A percentile compares a stretch with the other conserved stretches of the same genome.
Conservation (phyloP, 306 rosid genomes). For the Hippophae gyantsensis region DNA sequence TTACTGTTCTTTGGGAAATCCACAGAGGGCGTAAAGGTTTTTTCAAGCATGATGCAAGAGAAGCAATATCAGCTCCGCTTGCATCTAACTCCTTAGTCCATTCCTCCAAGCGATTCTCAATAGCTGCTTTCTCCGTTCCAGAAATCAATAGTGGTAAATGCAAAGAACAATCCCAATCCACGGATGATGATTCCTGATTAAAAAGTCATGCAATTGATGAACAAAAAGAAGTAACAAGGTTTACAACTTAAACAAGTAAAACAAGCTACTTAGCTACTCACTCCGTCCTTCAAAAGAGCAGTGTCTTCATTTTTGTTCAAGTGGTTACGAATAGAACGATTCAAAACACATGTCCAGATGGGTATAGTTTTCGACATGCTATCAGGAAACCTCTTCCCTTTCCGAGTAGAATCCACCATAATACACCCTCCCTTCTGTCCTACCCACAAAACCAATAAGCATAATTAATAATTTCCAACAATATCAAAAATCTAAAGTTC, state of each 20-base stretch:
- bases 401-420: constrained; percentile 78
- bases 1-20: constrained; percentile 80
- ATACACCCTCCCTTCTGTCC: constrained; percentile 84
- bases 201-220: constrained; percentile 4
- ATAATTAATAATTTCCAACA: not conserved
- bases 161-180: constrained; percentile 83
- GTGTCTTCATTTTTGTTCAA: constrained; percentile 22
- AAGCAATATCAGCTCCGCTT: constrained; percentile 71
- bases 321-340: constrained; percentile 47
- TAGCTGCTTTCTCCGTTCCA: constrained; percentile 54
- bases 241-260: not conserved
- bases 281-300: constrained; percentile 21
- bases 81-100: constrained; percentile 57
- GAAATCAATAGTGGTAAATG: constrained; percentile 93
- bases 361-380: constrained; percentile 97
- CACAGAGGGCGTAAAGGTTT: constrained; percentile 84
- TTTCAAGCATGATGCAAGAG: constrained; percentile 52
- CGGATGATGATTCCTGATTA: constrained; percentile 29
- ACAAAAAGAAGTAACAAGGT: not conserved
- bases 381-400: constrained; percentile 88
- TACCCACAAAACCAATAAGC: constrained; percentile 32
- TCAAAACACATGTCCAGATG: constrained; percentile 82
- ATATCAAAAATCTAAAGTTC: not conserved
- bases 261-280: constrained; percentile 18
- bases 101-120: constrained; percentile 59